Conservation (phyloP, 768 basidiomycete species). For the Hypholoma sublateritium region DNA sequence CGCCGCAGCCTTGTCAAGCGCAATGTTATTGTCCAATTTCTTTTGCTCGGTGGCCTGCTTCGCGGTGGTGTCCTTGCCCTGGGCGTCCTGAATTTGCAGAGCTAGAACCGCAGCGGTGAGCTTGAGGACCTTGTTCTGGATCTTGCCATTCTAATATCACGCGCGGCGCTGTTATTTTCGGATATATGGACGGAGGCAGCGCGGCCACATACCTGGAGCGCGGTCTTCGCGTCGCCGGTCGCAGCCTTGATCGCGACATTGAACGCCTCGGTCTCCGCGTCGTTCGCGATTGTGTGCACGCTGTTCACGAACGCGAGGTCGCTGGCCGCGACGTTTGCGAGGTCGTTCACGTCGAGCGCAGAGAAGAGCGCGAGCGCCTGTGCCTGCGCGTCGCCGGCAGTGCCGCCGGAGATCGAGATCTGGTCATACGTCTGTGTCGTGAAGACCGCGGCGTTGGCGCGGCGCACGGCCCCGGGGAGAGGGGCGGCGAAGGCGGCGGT, state of each 20-base stretch:
- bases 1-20: slow-evolving; percentile 8
- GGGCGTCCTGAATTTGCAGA: slow-evolving; percentile 8
- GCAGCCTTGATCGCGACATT: slow-evolving; percentile 7
- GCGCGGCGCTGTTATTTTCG: background rate
- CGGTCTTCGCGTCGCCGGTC: slow-evolving; percentile 4
- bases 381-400: slow-evolving; percentile 10
- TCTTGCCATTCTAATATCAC: slow-evolving; percentile 10
- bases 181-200: background rate
- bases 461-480: slow-evolving; percentile 1
- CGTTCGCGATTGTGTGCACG: slow-evolving; percentile 13
- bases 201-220: slow-evolving; percentile 4
- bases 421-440: slow-evolving; percentile 11
- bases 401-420: slow-evolving; percentile 12
- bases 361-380: slow-evolving; percentile 9
- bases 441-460: slow-evolving; percentile 9
- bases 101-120: slow-evolving; percentile 9
- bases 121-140: slow-evolving; percentile 15
- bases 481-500: slow-evolving; percentile 7
- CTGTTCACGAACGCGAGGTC: slow-evolving; percentile 13
- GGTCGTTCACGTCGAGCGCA: slow-evolving; percentile 9
- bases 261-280: slow-evolving; percentile 8
- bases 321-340: slow-evolving; percentile 7
- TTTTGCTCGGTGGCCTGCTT: slow-evolving; percentile 8
- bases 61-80: slow-evolving; percentile 2
- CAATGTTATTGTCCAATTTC: slow-evolving; percentile 13